A percentile compares a stretch with the other conserved stretches of the same genome.
Conservation (phyloP, 495 filamentous ascomycete genomes). For the Penicillium ochrochloron region DNA sequence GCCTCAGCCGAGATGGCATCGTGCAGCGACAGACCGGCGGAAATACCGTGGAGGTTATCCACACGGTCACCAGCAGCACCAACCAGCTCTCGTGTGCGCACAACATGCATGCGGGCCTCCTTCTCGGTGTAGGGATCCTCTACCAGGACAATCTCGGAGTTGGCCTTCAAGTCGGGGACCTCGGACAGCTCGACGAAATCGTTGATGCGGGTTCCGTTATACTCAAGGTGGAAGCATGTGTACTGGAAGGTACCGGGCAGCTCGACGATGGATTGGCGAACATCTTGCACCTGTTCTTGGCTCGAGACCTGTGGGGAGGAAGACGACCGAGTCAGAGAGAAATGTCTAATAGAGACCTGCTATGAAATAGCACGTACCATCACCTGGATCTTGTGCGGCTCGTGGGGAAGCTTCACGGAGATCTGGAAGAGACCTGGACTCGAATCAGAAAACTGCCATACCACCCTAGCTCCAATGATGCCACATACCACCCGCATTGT, state of each 20-base stretch:
- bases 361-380: constrained; percentile 61
- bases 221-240: constrained; percentile 97
- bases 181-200: constrained; percentile 95
- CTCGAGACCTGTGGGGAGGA: constrained; percentile 69
- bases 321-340: constrained; percentile 21
- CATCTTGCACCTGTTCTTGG: constrained; percentile 95
- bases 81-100: constrained; percentile 88
- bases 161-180: constrained; percentile 73
- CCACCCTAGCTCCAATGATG: constrained; percentile 2
- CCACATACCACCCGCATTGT: constrained; percentile 45
- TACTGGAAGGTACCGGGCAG: constrained; percentile 92
- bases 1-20: constrained; percentile 67
- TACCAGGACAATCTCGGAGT: constrained; percentile 77
- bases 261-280: constrained; percentile 95
- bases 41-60: constrained; percentile 85
- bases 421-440: constrained; percentile 72
- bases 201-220: constrained; percentile 83
- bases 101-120: constrained; percentile 92
- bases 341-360: background rate
- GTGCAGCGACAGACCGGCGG: constrained; percentile 85
- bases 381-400: constrained; percentile 77
- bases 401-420: constrained; percentile 81
- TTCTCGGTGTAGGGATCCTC: constrained; percentile 99
- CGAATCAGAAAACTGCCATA: constrained; percentile 22
- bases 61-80: constrained; percentile 87